These are phyloP conservation scores for Dryas drummondii DNA, from an alignment of 306 rosid species.

Conservation along the genomic window DNA sequence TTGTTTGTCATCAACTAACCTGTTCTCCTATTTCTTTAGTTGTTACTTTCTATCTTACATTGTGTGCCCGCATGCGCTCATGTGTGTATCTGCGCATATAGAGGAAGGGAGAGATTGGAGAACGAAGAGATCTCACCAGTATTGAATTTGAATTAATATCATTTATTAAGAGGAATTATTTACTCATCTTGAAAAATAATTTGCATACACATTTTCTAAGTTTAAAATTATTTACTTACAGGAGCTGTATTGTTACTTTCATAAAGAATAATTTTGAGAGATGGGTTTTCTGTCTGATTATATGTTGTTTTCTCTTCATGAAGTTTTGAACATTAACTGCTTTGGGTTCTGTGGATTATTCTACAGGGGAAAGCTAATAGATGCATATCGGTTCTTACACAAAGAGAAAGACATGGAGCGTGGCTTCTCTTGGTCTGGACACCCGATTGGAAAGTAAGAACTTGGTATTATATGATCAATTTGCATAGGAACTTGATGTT, in stretches of 20 bases:
- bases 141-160: not conserved
- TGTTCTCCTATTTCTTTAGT: not conserved
- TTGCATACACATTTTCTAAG: not conserved
- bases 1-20: not conserved
- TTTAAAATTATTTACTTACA: not conserved
- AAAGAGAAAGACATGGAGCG: conserved; percentile 77
- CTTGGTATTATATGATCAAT: conserved; percentile 18
- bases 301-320: not conserved
- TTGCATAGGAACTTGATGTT: not conserved
- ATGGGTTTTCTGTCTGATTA: not conserved
- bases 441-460: conserved; percentile 88
- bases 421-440: conserved; percentile 97
- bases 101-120: not conserved
- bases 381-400: conserved; percentile 86
- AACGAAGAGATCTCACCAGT: not conserved
- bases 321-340: conserved; percentile 21
- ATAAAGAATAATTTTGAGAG: not conserved
- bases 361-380: conserved; percentile 86
- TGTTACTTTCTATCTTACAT: not conserved
- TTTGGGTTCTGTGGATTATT: conserved; percentile 27
- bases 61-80: not conserved
- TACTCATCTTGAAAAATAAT: too few relatives aligned
- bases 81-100: not conserved
- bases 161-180: not conserved
- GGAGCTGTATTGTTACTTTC: not conserved